Percentiles rank a stretch among this genome's conserved stretches.
phyloP scores from a whole-genome alignment of 1,139 yeast species.

The Suhomyces taliae region DNA sequence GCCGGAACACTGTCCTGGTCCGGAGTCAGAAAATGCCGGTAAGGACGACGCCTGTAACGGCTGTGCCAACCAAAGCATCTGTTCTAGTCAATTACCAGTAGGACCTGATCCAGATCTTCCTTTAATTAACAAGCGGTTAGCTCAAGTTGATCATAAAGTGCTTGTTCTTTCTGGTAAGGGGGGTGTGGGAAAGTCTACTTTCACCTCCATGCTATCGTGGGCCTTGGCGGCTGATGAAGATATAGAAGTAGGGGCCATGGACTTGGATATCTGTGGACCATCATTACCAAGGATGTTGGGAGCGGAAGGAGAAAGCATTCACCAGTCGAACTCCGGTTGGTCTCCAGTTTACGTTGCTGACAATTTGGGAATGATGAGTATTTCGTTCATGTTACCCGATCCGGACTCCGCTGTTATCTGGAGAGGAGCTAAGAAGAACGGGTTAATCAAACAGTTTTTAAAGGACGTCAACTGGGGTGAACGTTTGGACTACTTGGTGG shows the following conservation, averaged over 20 bases:
- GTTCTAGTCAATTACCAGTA: constrained; percentile 77
- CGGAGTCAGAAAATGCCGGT: constrained; percentile 92
- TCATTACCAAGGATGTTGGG: constrained; percentile 95
- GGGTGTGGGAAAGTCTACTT: constrained; percentile 97
- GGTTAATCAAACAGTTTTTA: constrained; percentile 87
- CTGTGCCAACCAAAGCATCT: constrained; percentile 89
- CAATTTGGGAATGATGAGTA: constrained; percentile 92
- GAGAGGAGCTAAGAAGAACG: constrained; percentile 95
- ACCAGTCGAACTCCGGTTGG: constrained; percentile 91
- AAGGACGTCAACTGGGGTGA: constrained; percentile 97
- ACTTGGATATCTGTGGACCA: constrained; percentile 96
- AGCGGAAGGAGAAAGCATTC: constrained; percentile 82
- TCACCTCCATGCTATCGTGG: constrained; percentile 94
- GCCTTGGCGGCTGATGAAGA: constrained; percentile 89
- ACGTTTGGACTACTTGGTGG: constrained; percentile 75
- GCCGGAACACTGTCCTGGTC: constrained; percentile 98
- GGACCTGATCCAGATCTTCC: constrained; percentile 97
- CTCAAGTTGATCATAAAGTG: constrained; percentile 75
- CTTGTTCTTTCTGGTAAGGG: constrained; percentile 94
- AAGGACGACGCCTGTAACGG: constrained; percentile 91
- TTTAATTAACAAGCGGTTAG: constrained; percentile 65
- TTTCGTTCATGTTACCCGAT: constrained; percentile 92
- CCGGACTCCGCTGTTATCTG: constrained; percentile 93
- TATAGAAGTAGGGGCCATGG: constrained; percentile 93
- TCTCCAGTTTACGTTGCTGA: constrained; percentile 96